phyloP scores from a whole-genome alignment of 305 asterid species.

The Ilex paraguariensis region DNA sequence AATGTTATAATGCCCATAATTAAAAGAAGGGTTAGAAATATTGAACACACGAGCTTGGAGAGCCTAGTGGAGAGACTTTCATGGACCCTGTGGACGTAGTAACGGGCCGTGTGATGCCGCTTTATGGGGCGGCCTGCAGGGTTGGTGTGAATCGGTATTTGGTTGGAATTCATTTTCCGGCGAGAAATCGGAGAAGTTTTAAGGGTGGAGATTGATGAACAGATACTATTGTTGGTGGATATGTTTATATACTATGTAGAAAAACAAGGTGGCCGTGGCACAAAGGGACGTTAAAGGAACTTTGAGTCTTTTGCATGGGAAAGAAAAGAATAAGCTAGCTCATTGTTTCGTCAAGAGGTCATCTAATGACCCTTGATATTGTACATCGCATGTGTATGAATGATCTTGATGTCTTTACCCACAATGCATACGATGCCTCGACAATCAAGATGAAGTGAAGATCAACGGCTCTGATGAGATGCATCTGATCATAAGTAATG shows the following conservation, averaged over 20 bases:
- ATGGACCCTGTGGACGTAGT: conserved; percentile 74
- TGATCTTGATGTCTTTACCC: no score
- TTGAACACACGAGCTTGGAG: conserved; percentile 64
- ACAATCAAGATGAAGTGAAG: no score
- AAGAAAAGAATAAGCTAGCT: conserved; percentile 36
- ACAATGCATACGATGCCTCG: no score
- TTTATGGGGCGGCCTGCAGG: conserved; percentile 29
- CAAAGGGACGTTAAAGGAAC: conserved; percentile 10
- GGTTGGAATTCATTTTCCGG: conserved; percentile 29
- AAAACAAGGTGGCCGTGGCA: conserved; percentile 3
- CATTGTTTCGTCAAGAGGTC: neutral
- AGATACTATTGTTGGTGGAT: neutral
- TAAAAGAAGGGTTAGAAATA: conserved; percentile 49
- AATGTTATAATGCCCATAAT: conserved; percentile 57
- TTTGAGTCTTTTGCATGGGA: conserved; percentile 12
- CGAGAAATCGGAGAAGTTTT: neutral
- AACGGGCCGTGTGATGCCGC: conserved; percentile 68
- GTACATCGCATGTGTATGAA: no score
- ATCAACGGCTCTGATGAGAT: no score
- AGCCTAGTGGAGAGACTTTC: conserved; percentile 72
- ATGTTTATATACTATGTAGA: neutral
- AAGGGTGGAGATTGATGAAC: conserved; percentile 8
- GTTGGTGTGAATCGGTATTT: conserved; percentile 27
- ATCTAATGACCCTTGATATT: no score
- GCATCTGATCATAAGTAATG: no score